These are phyloP conservation scores for Pleurozium schreberi DNA, from an alignment of 225 moss, liverwort and hornwort genomes.

Conservation along the genomic window DNA sequence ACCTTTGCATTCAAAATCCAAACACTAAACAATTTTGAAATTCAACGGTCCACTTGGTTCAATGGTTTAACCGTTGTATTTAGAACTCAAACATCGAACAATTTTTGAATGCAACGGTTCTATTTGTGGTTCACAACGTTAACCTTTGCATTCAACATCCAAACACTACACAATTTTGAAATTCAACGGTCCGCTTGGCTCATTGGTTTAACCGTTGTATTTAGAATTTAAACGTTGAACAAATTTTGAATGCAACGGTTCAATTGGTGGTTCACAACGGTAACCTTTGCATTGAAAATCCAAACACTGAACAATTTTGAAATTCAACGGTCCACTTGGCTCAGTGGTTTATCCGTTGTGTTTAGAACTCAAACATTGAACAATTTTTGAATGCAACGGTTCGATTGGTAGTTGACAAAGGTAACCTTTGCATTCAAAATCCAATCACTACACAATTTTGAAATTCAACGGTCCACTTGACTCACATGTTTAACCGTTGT, in stretches of 20 bases:
- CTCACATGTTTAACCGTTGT: too few relatives aligned
- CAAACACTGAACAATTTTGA: too few relatives aligned
- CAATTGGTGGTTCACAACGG: accelerated
- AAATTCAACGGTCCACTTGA: neutral
- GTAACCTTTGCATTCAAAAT: neutral
- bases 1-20: neutral
- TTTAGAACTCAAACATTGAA: neutral
- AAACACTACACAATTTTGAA: neutral
- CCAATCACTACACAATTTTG: neutral
- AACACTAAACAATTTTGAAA: too few relatives aligned
- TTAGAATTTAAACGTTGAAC: too few relatives aligned
- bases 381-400: too few relatives aligned
- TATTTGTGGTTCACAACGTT: too few relatives aligned
- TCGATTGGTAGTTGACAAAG: too few relatives aligned
- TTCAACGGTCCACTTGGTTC: too few relatives aligned
- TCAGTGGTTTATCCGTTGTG: neutral
- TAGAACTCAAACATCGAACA: neutral
- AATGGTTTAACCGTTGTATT: neutral
- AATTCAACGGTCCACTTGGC: too few relatives aligned
- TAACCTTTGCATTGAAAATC: neutral
- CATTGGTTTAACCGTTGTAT: too few relatives aligned
- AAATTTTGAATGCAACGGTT: neutral
- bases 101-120: too few relatives aligned
- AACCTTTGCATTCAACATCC: neutral
- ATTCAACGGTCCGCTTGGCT: neutral